Percentiles rank a stretch among this genome's conserved stretches.
phyloP scores from a whole-genome alignment of 441 rosid species.

The Corymbia citriodora region DNA sequence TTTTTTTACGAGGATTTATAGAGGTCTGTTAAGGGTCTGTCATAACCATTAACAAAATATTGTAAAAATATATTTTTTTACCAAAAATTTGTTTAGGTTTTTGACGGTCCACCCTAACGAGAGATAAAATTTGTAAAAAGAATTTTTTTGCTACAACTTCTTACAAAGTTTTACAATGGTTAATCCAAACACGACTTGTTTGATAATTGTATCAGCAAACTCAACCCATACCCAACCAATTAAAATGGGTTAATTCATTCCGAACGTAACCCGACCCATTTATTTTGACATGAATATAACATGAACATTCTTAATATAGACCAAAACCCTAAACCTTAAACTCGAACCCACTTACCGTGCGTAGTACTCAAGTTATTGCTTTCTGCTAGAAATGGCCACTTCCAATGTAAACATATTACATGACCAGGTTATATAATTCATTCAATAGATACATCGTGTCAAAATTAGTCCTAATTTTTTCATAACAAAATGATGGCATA shows the following conservation, averaged over 20 bases:
- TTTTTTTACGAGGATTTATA: background rate
- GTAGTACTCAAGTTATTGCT: rapidly evolving
- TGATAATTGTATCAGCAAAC: background rate
- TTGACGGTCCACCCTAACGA: background rate
- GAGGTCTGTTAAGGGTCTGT: rapidly evolving
- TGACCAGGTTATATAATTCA: background rate
- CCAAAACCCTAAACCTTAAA: background rate
- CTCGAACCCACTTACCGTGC: background rate
- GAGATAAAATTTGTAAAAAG: background rate
- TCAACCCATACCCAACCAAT: no score
- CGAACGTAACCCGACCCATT: background rate
- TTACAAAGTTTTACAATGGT: background rate
- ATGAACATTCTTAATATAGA: background rate
- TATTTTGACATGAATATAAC: background rate
- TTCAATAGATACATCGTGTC: background rate
- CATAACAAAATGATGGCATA: background rate
- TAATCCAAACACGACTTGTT: background rate
- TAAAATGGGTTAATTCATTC: background rate
- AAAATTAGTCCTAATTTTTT: background rate
- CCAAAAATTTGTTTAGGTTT: background rate
- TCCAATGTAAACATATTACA: background rate
- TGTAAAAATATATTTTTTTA: background rate
- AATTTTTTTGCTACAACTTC: rapidly evolving
- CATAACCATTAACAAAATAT: background rate
- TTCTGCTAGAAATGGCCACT: background rate